Percentiles rank a stretch among this genome's conserved stretches.
These are phyloP conservation scores for Kuraishia ogatae DNA, from an alignment of 805 yeast species.

Conservation along the genomic window DNA sequence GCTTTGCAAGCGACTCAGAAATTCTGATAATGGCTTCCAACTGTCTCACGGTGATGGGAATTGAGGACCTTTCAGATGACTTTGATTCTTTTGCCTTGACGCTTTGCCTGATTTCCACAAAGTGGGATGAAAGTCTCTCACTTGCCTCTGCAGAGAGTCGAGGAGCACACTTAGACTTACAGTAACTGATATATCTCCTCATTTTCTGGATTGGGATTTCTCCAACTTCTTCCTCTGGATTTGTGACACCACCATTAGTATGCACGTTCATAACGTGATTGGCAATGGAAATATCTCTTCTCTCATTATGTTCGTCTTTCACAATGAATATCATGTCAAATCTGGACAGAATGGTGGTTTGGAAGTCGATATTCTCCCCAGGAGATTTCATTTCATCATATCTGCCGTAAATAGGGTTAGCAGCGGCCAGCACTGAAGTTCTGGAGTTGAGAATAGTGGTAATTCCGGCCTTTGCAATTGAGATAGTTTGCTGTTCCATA, in stretches of 20 bases:
- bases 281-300: slow-evolving; percentile 83
- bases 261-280: slow-evolving; percentile 93
- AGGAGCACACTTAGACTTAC: slow-evolving; percentile 89
- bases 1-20: slow-evolving; percentile 86
- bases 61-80: slow-evolving; percentile 83
- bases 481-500: slow-evolving; percentile 98
- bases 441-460: slow-evolving; percentile 94
- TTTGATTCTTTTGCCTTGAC: slow-evolving; percentile 74
- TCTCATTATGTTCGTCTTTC: slow-evolving; percentile 87
- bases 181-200: slow-evolving; percentile 89
- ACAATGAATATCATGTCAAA: slow-evolving; percentile 98
- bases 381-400: slow-evolving; percentile 95
- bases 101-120: slow-evolving; percentile 80
- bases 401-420: slow-evolving; percentile 94
- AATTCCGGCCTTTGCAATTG: slow-evolving; percentile 98
- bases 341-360: slow-evolving; percentile 91
- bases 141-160: slow-evolving; percentile 82
- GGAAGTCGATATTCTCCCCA: slow-evolving; percentile 97
- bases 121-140: slow-evolving; percentile 83
- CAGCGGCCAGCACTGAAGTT: slow-evolving; percentile 95
- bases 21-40: slow-evolving; percentile 95
- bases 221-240: slow-evolving; percentile 41
- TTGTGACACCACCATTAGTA: slow-evolving; percentile 53
- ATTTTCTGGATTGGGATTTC: slow-evolving; percentile 86
- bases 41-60: slow-evolving; percentile 96